These are phyloP conservation scores for Mortierella antarctica DNA, from an alignment of 192 early-diverging fungal species.

Conservation along the genomic window DNA sequence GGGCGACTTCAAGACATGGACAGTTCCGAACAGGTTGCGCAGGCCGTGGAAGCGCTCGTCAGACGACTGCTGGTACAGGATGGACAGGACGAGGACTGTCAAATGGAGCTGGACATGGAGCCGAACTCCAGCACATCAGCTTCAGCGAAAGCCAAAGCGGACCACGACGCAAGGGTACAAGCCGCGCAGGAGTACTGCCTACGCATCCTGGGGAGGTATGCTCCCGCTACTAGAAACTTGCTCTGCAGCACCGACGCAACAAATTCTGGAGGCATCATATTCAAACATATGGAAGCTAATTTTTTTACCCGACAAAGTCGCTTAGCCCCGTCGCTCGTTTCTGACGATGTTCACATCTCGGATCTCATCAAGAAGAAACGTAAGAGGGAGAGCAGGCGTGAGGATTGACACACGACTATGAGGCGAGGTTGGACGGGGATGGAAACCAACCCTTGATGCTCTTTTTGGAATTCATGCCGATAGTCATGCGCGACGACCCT, in stretches of 20 bases:
- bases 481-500: constrained; percentile 67
- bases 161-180: constrained; percentile 20
- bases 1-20: constrained; percentile 16
- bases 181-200: constrained; percentile 44
- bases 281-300: background rate
- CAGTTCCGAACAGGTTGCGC: constrained; percentile 31
- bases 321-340: constrained; percentile 60
- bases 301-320: constrained; percentile 52
- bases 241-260: no score
- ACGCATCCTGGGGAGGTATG: constrained; percentile 47
- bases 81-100: constrained; percentile 12
- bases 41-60: constrained; percentile 35
- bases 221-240: background rate
- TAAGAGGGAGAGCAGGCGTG: constrained; percentile 35
- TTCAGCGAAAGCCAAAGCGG: background rate
- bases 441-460: background rate
- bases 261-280: no score
- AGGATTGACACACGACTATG: background rate
- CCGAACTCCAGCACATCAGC: constrained; percentile 4
- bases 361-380: constrained; percentile 74
- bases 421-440: background rate
- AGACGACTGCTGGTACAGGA: constrained; percentile 16
- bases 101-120: constrained; percentile 21
- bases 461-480: background rate
- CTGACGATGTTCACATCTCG: constrained; percentile 67